phyloP scores from a whole-genome alignment of 2,329 filamentous ascomycete species.

The Colletotrichum tropicale region DNA sequence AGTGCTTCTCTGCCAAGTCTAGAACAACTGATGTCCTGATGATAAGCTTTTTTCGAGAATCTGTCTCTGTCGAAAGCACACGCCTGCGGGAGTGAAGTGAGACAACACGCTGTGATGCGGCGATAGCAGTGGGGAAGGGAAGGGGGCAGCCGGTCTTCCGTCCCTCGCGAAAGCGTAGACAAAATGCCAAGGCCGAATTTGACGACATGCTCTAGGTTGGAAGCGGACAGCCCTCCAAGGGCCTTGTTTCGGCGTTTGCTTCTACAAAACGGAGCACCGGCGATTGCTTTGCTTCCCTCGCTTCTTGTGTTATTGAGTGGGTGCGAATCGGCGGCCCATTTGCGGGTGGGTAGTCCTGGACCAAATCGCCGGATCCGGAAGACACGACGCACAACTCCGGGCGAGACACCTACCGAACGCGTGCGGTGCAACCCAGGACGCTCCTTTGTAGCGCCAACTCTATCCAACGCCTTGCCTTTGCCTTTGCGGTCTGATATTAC shows the following conservation, averaged over 20 bases:
- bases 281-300: no score
- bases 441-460: not conserved
- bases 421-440: not conserved
- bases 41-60: not conserved
- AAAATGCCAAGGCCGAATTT: not conserved
- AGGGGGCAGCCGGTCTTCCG: not conserved
- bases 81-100: not conserved
- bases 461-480: not conserved
- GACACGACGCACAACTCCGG: not conserved
- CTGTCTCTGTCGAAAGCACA: not conserved
- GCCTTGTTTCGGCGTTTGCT: not conserved
- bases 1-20: not conserved
- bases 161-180: not conserved
- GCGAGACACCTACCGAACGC: slow-evolving; percentile 1
- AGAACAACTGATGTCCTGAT: not conserved
- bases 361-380: not conserved
- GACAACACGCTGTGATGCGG: not conserved
- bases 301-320: not conserved
- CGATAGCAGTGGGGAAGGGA: not conserved
- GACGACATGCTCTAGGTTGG: not conserved
- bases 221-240: not conserved
- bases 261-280: not conserved
- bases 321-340: not conserved
- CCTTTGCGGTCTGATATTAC: not conserved
- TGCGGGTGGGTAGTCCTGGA: not conserved